Base-by-base conservation (phyloP, 2,329 filamentous ascomycete genomes). In the Alternaria triticimaculans region DNA sequence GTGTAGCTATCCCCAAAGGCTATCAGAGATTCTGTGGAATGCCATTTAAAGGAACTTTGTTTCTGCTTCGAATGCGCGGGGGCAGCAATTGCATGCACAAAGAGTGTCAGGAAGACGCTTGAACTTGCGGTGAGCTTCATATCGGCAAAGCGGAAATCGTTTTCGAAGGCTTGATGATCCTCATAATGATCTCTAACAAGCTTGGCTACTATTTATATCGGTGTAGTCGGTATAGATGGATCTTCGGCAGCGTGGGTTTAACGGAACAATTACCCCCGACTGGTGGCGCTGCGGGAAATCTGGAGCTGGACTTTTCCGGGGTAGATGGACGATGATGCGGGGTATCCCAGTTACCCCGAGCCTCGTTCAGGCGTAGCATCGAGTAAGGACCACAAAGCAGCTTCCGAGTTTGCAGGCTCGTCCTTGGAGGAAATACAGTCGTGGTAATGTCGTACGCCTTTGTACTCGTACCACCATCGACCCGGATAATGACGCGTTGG, bases 1-100 rank as follows among this genome's bases (percentile, higher is more conserved):
- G 85, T 85, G 66, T 85, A 86, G 0, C 82, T 85, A 61, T 86
- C 84, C 3, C 84, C 84, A 56, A 86, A 86, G 4, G 83, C 82
- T 33, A 86, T 73, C 8, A 75, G 46, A 6, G 72, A 71, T 51
- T 72, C 68, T 5, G 63, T 72, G 12, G 58, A 58, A 5, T 53
- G 51, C 73, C 71, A 75, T 49, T 61, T 63, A 44, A 74, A 74
- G 3, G 28, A 33, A 20, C 23, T 12, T 11, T 59, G 56, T 21
- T 49, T 55, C 14, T 49, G 10, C 8, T 46, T 51, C 1, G 37
- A 7, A 23, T 60, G 23, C 5, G 61, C 46, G 3, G 62, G 62
- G 10, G 55, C 59, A 11, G 64, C 60, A 6, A 49, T 58, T 14
- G 62, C 58, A 8, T 44, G 15, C 12, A 58, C 49, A 20, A 25